Conservation (phyloP, 164 flowering plant genomes). For the Aristolochia contorta region DNA sequence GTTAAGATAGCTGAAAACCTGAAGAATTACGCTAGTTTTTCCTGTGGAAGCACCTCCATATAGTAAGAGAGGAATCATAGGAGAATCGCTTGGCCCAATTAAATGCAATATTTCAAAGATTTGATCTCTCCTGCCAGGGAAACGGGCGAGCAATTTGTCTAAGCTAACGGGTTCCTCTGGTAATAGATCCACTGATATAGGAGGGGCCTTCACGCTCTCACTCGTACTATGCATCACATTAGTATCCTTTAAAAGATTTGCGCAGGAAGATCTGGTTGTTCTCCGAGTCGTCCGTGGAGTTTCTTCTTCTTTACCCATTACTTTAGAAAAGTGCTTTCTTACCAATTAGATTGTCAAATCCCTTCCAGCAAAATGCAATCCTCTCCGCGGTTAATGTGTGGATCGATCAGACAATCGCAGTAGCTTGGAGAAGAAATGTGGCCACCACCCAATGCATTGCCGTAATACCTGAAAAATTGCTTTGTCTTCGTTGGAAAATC, state of each 20-base stretch:
- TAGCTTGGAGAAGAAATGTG: no score
- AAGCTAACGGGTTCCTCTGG: conserved; percentile 30
- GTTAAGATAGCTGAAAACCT: conserved; percentile 54
- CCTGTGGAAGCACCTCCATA: conserved; percentile 81
- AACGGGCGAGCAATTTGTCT: conserved; percentile 43
- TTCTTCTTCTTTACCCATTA: not conserved
- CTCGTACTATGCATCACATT: not conserved
- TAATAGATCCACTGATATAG: conserved; percentile 30
- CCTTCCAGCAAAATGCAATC: no score
- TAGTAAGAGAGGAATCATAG: conserved; percentile 61
- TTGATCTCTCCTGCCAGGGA: conserved; percentile 61
- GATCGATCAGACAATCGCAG: no score
- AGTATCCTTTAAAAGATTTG: not conserved
- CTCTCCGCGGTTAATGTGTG: no score
- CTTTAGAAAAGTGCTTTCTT: no score
- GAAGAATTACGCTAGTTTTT: conserved; percentile 64
- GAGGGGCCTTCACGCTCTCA: conserved; percentile 5
- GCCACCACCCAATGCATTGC: no score
- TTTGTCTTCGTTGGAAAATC: no score
- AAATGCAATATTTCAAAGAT: conserved; percentile 48
- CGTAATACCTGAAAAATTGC: no score
- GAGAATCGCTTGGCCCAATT: conserved; percentile 65
- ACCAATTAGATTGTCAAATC: no score
- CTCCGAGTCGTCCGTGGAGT: not conserved
- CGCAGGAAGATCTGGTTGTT: not conserved